Percentiles rank a stretch among this genome's conserved stretches.
These are phyloP conservation scores for Skeletonema tropicum DNA, from an alignment of 108 stramenopile genomes.

Conservation along the genomic window DNA sequence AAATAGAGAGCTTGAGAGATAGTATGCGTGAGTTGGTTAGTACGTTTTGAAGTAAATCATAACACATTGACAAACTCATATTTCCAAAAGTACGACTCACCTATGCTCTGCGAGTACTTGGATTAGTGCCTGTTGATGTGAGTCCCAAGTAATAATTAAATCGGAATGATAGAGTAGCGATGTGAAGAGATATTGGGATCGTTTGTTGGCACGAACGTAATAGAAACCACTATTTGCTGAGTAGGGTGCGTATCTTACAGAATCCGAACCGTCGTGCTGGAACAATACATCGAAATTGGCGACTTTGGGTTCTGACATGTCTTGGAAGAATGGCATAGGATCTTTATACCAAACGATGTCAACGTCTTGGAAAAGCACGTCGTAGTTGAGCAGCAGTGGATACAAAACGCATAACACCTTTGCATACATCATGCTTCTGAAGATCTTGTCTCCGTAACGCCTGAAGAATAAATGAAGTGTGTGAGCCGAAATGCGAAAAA, in stretches of 20 bases:
- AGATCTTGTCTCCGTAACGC: constrained; percentile 76
- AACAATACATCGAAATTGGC: constrained; percentile 63
- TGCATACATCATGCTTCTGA: constrained; percentile 89
- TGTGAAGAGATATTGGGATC: constrained; percentile 74
- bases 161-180: constrained; percentile 66
- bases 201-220: constrained; percentile 71
- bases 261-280: constrained; percentile 83
- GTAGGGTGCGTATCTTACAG: constrained; percentile 57
- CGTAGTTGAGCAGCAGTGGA: constrained; percentile 63
- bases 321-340: constrained; percentile 40
- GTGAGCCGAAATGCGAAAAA: too few species aligned
- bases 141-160: constrained; percentile 59
- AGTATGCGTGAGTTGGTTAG: too few species aligned
- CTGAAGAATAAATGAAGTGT: too few species aligned
- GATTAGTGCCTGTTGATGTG: constrained; percentile 78
- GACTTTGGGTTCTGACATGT: constrained; percentile 13
- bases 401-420: constrained; percentile 83
- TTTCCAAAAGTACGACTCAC: too few species aligned
- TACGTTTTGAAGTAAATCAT: too few species aligned
- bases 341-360: constrained; percentile 68
- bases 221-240: constrained; percentile 86
- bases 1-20: constrained; percentile 49
- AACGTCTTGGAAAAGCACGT: constrained; percentile 89
- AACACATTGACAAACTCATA: too few species aligned
- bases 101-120: constrained; percentile 68